A percentile compares a stretch with the other conserved stretches of the same genome.
Evolutionary conservation across 768 basidiomycete genomes (phyloP).

Genomic region (Trametes meyenii): DNA sequence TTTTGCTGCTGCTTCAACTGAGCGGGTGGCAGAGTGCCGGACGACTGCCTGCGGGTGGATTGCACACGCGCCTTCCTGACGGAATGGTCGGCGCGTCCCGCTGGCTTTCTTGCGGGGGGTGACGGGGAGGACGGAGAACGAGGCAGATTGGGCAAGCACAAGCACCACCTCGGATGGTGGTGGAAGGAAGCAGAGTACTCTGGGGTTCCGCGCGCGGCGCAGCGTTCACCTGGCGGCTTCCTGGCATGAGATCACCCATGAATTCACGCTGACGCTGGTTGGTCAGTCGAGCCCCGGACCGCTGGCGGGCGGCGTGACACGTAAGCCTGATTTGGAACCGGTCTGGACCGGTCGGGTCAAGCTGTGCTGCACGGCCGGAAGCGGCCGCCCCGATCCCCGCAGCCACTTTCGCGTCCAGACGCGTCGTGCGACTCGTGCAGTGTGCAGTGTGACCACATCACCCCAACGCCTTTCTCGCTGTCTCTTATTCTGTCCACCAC

Average conservation of each 20-base stretch:
- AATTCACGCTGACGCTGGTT: background rate
- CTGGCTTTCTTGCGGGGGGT: constrained; percentile 58
- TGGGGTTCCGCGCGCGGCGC: background rate
- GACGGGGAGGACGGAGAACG: constrained; percentile 80
- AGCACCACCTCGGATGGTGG: constrained; percentile 13
- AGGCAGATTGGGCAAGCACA: constrained; percentile 59
- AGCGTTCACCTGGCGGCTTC: background rate
- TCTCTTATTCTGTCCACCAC: constrained; percentile 8
- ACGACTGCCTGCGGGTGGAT: constrained; percentile 39
- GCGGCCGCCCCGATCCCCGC: constrained; percentile 13
- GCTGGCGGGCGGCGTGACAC: background rate
- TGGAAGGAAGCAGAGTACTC: background rate
- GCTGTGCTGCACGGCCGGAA: background rate
- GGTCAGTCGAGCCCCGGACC: background rate
- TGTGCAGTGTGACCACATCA: too few species aligned
- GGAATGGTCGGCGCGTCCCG: constrained; percentile 51
- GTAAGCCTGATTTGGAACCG: constrained; percentile 8
- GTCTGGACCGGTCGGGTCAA: background rate
- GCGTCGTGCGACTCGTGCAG: too few species aligned
- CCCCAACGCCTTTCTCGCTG: background rate
- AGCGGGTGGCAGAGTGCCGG: constrained; percentile 30
- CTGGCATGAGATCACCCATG: background rate
- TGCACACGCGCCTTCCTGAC: constrained; percentile 41
- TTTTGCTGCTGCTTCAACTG: constrained; percentile 34
- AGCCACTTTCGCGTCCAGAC: constrained; percentile 27